Evolutionary conservation across 2,329 filamentous ascomycete genomes (phyloP), one percentile per base, ranked within the genome.

Genomic region (Stylonectria norvegica): DNA sequence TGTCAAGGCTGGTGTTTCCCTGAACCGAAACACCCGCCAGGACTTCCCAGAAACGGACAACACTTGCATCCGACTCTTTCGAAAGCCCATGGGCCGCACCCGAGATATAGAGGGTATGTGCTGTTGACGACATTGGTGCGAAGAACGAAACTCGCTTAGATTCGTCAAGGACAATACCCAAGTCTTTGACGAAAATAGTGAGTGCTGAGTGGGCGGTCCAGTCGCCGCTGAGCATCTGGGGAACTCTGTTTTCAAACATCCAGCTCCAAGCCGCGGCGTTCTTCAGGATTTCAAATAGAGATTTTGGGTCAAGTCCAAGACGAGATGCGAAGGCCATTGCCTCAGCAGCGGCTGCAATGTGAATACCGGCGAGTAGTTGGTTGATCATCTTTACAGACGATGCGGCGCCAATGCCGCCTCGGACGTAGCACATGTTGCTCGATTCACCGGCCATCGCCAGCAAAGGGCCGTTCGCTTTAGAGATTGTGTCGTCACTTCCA

Each of bases 331-430:
- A 69, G 1, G 74, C 73, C 66, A 79, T 76, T 1, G 73, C 74
- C 57, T 81, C 78, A 12, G 69, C 70, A 3, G 75, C 68, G 0
- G 72, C 64, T 7, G 75, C 68, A 33, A 81, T 78, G 53, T 81
- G 76, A 4, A 78, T 73, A 2, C 74, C 77, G 1, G 75, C 74
- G 29, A 81, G 70, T 4, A 79, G 68, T 49, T 80, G 74, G 52
- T 79, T 74, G 35, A 80, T 70, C 34, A 79, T 70, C 50, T 79
- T 79, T 52, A 77, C 72, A 15, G 77, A 78, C 8, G 71, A 75
- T 4, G 75, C 75, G 4, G 68, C 67, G 18, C 72, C 72, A 33
- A 78, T 64, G 2, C 69, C 73, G 2, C 76, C 76, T 11, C 66
- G 58, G 7, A 79, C 70, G 14, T 69, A 63, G 53, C 74, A 76